Evolutionary conservation across 495 filamentous ascomycete species (phyloP).

Genomic region (Trichoderma asperelloides): DNA sequence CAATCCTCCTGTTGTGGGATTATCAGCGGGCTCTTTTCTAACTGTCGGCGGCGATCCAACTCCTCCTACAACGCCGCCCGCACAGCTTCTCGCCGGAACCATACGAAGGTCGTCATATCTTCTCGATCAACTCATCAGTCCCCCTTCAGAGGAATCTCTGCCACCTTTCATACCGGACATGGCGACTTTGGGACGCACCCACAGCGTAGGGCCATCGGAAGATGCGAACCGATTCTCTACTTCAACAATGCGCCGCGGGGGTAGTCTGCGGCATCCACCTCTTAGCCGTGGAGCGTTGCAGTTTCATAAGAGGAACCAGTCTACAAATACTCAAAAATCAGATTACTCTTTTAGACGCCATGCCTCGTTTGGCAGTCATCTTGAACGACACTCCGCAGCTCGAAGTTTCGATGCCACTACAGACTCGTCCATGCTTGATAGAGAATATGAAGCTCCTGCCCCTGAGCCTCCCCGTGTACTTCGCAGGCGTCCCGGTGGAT

Average conservation of each 20-base stretch:
- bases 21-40: slow-evolving; percentile 36
- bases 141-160: slow-evolving; percentile 23
- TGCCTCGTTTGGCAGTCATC: slow-evolving; percentile 66
- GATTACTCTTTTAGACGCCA: slow-evolving; percentile 28
- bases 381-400: slow-evolving; percentile 49
- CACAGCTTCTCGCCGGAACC: slow-evolving; percentile 24
- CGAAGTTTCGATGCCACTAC: slow-evolving; percentile 52
- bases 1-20: slow-evolving; percentile 40
- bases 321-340: slow-evolving; percentile 30
- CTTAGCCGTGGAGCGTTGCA: slow-evolving; percentile 21
- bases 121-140: slow-evolving; percentile 29
- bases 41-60: slow-evolving; percentile 36
- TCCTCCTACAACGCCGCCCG: slow-evolving; percentile 46
- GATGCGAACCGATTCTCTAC: slow-evolving; percentile 11
- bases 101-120: slow-evolving; percentile 44
- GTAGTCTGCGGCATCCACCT: slow-evolving; percentile 21
- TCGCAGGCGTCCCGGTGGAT: slow-evolving; percentile 78
- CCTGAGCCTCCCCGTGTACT: slow-evolving; percentile 54
- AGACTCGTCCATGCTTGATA: slow-evolving; percentile 35
- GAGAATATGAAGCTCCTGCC: slow-evolving; percentile 23
- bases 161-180: slow-evolving; percentile 33
- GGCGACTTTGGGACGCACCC: slow-evolving; percentile 20
- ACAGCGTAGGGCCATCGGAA: slow-evolving; percentile 18
- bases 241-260: slow-evolving; percentile 19
- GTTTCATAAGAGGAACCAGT: slow-evolving; percentile 29